Evolutionary conservation across 495 filamentous ascomycete genomes (phyloP), one percentile per base, ranked within the genome.

Genomic region (Endocarpon pusillum): DNA sequence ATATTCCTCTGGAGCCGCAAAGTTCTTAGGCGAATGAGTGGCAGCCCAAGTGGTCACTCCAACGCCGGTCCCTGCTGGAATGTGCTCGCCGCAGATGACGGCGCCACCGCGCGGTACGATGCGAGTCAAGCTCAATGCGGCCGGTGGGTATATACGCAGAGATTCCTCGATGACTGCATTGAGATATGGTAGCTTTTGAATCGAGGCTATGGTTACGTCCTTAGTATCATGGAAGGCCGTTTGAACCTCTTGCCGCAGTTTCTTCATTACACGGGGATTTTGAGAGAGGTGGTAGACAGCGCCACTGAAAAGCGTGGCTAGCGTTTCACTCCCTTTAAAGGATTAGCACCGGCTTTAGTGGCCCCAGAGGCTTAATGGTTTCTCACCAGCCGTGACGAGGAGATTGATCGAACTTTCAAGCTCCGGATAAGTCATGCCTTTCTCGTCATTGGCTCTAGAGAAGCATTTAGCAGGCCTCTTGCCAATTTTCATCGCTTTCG

Each of bases 321-420:
- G 64, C 0, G 71, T 75, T 42, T 76, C 72, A 41, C 62, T 69
- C 5, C 70, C 71, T 18, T 25, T 8, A 25, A 8, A 8, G 12
- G 23, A 8, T 8, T 25, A 12, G 12, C 23, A 8, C 12, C 23
- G 12, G 12, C 12, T 25, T 12, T 25, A 12, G 8, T 25, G 12
- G 8, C 23, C 23, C 8, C 12, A 25, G 12, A 12, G 8, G 8
- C 23, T 25, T 12, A 25, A 8, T 5, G 71, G 75, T 38, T 78
- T 75, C 15, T 63, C 67, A 15, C 71, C 72, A 17, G 57, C 61
- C 36, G 60, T 56, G 50, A 62, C 60, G 3, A 81, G 60, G 1
- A 83, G 53, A 46, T 78, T 77, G 3, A 71, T 69, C 49, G 81
- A 76, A 21, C 66, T 69, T 71, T 73, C 78, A 3, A 82, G 60